Conservation (phyloP, 2,329 filamentous ascomycete genomes). For the Nothopassalora personata region DNA sequence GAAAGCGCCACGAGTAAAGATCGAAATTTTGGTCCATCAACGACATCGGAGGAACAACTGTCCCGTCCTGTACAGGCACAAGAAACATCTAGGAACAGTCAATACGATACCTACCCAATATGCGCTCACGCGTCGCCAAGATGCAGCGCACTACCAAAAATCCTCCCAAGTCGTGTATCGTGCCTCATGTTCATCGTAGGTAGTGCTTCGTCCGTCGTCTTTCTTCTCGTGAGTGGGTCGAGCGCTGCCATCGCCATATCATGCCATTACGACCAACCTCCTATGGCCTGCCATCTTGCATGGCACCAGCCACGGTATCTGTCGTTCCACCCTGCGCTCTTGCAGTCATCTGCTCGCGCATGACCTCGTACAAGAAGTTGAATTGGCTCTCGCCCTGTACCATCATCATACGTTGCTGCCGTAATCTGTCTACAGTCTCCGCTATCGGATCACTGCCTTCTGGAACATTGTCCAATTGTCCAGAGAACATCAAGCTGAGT, state of each 20-base stretch:
- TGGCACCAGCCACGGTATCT: constrained; percentile 3
- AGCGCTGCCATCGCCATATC: neutral
- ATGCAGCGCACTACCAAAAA: neutral
- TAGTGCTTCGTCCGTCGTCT: neutral
- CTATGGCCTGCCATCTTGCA: constrained; percentile 1
- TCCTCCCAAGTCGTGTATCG: neutral
- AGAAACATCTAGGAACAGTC: neutral
- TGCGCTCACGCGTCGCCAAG: neutral
- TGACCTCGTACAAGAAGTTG: constrained; percentile 79
- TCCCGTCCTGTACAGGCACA: neutral
- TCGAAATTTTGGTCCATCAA: neutral
- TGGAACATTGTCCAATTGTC: constrained; percentile 52
- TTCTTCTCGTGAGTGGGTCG: neutral
- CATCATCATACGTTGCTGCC: constrained; percentile 90
- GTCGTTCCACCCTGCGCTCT: neutral
- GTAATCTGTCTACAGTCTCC: constrained; percentile 70
- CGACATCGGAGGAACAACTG: neutral
- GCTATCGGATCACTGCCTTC: constrained; percentile 63
- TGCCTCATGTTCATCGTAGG: neutral
- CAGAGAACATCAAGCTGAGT: constrained; percentile 71
- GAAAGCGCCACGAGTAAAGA: too few relatives aligned
- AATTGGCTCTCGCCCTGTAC: constrained; percentile 85
- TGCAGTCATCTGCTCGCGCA: constrained; percentile 58
- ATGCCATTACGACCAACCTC: neutral
- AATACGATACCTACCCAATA: neutral